phyloP scores from a whole-genome alignment of 768 basidiomycete species.

The Lepiota subincarnata region DNA sequence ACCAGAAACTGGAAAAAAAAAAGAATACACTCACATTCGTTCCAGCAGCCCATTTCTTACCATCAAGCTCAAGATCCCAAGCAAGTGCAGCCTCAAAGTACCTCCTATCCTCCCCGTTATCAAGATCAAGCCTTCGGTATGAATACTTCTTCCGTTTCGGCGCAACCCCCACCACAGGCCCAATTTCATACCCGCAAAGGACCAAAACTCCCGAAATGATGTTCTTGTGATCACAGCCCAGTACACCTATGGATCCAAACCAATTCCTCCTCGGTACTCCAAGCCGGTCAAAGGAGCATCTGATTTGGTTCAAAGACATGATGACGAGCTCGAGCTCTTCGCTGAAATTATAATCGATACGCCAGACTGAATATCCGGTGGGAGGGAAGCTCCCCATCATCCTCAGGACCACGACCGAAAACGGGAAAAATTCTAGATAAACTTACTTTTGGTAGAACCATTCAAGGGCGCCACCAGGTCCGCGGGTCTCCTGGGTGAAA shows the following conservation, averaged over 20 bases:
- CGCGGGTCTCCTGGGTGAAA: too few species aligned
- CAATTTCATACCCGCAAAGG: conserved; percentile 71
- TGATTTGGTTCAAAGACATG: conserved; percentile 93
- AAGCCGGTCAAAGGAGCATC: conserved; percentile 97
- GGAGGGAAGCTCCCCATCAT: conserved; percentile 64
- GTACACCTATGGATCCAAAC: conserved; percentile 90
- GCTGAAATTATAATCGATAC: conserved; percentile 96
- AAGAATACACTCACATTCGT: conserved; percentile 69
- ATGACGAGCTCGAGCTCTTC: conserved; percentile 86
- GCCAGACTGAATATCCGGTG: conserved; percentile 87
- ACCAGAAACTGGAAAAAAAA: background rate
- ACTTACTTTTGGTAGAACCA: too few species aligned
- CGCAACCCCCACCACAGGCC: conserved; percentile 70
- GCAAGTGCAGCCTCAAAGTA: conserved; percentile 92
- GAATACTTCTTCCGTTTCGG: conserved; percentile 91
- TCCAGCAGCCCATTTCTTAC: conserved; percentile 89
- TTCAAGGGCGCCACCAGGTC: too few species aligned
- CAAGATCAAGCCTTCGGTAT: conserved; percentile 74
- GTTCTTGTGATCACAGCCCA: conserved; percentile 75
- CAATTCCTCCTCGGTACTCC: conserved; percentile 97
- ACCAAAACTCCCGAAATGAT: conserved; percentile 81
- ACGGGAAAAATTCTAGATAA: background rate
- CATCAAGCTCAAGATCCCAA: conserved; percentile 89
- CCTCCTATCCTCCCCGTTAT: conserved; percentile 71
- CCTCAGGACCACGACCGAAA: background rate